These are phyloP conservation scores for Acidomyces sp. DNA, from an alignment of 495 filamentous ascomycete genomes.

Conservation along the genomic window DNA sequence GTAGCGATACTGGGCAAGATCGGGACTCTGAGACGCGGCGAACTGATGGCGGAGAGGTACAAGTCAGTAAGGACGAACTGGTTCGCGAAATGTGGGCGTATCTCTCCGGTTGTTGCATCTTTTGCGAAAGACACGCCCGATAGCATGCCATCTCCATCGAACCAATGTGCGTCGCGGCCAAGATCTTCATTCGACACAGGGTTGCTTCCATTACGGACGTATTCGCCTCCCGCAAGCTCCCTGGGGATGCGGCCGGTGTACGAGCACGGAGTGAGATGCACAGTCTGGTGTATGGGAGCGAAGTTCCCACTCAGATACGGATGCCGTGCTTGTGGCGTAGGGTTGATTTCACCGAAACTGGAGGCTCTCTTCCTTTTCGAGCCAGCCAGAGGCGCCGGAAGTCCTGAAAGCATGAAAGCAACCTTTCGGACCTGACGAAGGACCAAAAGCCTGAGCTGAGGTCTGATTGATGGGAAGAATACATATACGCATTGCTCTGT, in stretches of 20 bases:
- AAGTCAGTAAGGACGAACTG: constrained; percentile 52
- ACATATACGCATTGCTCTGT: too few species aligned
- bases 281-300: constrained; percentile 42
- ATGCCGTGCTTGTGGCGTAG: constrained; percentile 17
- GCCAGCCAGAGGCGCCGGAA: constrained; percentile 15
- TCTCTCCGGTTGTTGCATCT: constrained; percentile 17
- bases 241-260: constrained; percentile 42
- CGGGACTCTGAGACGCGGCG: constrained; percentile 33
- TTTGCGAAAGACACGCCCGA: constrained; percentile 45
- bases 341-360: constrained; percentile 5
- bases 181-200: constrained; percentile 46
- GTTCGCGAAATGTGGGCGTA: constrained; percentile 48
- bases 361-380: constrained; percentile 20
- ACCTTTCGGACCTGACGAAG: too few species aligned
- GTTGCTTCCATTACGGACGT: constrained; percentile 57
- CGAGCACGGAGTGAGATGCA: constrained; percentile 37
- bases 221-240: constrained; percentile 50
- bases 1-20: constrained; percentile 50
- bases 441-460: too few species aligned
- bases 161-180: constrained; percentile 49
- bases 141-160: constrained; percentile 62
- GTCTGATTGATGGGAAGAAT: too few species aligned
- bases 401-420: too few species aligned
- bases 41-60: constrained; percentile 37
- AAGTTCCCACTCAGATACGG: constrained; percentile 46